These are phyloP conservation scores for Wickerhamiella bombiphila DNA, from an alignment of 805 yeast genomes.

Conservation along the genomic window DNA sequence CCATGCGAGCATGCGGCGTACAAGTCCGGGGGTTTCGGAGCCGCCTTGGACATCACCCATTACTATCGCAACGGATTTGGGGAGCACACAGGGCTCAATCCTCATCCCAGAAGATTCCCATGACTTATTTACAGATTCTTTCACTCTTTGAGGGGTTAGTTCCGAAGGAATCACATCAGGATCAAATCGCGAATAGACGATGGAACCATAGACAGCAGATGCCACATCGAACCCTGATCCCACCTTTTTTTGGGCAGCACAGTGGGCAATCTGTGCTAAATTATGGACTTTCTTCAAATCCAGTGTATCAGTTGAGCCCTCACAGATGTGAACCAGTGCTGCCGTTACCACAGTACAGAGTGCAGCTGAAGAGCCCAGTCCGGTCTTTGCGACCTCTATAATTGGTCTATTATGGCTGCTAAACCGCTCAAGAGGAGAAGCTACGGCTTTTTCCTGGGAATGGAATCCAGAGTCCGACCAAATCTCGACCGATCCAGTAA, in stretches of 20 bases:
- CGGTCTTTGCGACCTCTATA: conserved; percentile 74
- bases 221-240: conserved; percentile 98
- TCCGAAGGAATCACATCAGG: conserved; percentile 31
- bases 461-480: conserved; percentile 85
- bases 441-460: conserved; percentile 43
- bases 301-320: background rate
- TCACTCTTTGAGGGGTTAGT: conserved; percentile 19
- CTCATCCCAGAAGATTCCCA: conserved; percentile 44
- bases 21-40: conserved; percentile 86
- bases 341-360: conserved; percentile 68
- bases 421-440: conserved; percentile 27
- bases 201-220: conserved; percentile 84
- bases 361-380: conserved; percentile 93
- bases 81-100: conserved; percentile 45
- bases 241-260: conserved; percentile 84
- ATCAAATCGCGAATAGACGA: conserved; percentile 61
- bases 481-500: conserved; percentile 35
- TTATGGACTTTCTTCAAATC: conserved; percentile 46
- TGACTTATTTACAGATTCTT: conserved; percentile 17
- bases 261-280: conserved; percentile 77
- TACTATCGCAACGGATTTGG: conserved; percentile 49
- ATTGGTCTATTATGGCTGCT: conserved; percentile 47
- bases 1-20: conserved; percentile 65
- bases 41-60: conserved; percentile 95
- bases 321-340: conserved; percentile 12